A percentile compares a stretch with the other conserved stretches of the same genome.
phyloP scores from a whole-genome alignment of 2,329 filamentous ascomycete genomes.

The Rhexocercosporidium sp. region DNA sequence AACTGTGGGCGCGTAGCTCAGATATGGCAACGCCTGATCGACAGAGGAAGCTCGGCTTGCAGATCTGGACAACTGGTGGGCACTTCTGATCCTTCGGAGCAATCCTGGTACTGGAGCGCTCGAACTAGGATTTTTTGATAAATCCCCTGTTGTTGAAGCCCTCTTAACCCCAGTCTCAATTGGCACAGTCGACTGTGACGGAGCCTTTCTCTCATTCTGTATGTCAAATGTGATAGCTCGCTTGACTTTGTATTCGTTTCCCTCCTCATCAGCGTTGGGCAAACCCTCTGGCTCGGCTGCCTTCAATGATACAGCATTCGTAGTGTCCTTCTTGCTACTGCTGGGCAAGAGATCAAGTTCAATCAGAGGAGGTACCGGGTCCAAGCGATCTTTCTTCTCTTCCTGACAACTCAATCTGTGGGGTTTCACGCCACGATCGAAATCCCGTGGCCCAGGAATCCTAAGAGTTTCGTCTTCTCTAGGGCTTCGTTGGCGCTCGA shows the following conservation, averaged over 20 bases:
- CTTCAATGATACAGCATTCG: constrained; percentile 19
- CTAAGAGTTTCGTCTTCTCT: constrained; percentile 76
- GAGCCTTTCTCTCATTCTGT: constrained; percentile 28
- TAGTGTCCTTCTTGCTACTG: constrained; percentile 27
- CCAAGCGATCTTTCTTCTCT: not conserved
- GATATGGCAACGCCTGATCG: constrained; percentile 75
- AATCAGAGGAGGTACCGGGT: not conserved
- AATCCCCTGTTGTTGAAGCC: constrained; percentile 46
- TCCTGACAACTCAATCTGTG: constrained; percentile 52
- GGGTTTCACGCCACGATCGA: constrained; percentile 80
- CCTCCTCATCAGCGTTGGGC: constrained; percentile 36
- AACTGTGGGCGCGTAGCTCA: constrained; percentile 92
- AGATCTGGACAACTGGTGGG: constrained; percentile 15
- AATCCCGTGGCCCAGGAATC: constrained; percentile 91
- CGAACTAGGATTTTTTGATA: not conserved
- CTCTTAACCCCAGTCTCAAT: constrained; percentile 50
- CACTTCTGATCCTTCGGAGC: constrained; percentile 24
- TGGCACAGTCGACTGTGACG: constrained; percentile 28
- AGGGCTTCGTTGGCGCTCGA: constrained; percentile 80
- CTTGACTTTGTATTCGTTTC: not conserved
- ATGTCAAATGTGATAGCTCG: not conserved
- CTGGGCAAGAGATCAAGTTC: constrained; percentile 29
- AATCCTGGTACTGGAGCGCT: not conserved
- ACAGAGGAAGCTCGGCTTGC: constrained; percentile 45
- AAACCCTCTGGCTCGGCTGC: constrained; percentile 2